Base-by-base conservation (phyloP, 1,284 basidiomycete genomes). In the Coniferiporia weirii region DNA sequence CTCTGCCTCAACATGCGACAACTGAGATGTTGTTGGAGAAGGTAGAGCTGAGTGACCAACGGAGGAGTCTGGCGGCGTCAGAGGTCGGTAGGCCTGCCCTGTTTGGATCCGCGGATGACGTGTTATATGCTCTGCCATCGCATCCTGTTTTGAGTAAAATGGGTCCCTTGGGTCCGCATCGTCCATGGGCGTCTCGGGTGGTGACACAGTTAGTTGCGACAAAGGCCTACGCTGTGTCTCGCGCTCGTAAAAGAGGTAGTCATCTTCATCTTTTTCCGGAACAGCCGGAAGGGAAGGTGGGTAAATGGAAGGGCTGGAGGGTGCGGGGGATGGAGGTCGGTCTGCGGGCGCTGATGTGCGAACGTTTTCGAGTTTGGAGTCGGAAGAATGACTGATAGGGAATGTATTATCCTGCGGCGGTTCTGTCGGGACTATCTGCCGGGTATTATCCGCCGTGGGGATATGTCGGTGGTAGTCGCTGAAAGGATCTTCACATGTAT, bases 301-400 rank as follows among this genome's bases (percentile, higher is more conserved):
- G 68, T 85, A 85, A 55, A 84, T 73, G 0, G 83, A 85, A 20
- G 82, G 82, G 55, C 75, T 82, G 4, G 82, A 83, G n/a, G 66
- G 66, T 10, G 75, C 72, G 9, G 56, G 60, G 10, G 57, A 71
- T 65, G 45, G 72, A 73, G 48, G 64, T 67, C 43, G 47, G 40
- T 52, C 64, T 64, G 34, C 61, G 66, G 6, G 17, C 20, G 38
- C 19, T 8, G 35, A 48, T 12, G 8, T 15, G 19, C 32, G 13
- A 56, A 49, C 54, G 12, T 43, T 52, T 32, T 58, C 57, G 36
- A 50, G 57, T 27, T 56, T 57, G 40, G 40, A 63, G 64, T 38
- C 64, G 61, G 22, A 66, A 66, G 52, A 62, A 15, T 61, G 59
- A 12, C 65, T 51, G 50, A 65, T 68, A 17, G 66, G 62, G 13